phyloP scores from a whole-genome alignment of 2,329 filamentous ascomycete species.

The Catunica adiposa region DNA sequence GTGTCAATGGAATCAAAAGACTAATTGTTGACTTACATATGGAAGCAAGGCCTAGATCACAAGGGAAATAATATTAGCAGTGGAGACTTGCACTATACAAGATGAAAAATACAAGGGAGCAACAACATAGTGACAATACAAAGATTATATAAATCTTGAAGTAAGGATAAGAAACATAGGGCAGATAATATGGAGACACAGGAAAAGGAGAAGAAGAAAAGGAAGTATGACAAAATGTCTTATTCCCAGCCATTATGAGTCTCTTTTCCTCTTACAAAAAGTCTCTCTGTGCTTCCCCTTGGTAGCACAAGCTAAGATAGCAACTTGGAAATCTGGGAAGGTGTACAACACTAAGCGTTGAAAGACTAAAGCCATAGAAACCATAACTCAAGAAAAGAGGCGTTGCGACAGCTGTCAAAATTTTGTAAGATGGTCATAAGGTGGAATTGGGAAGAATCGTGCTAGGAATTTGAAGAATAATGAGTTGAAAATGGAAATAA shows the following conservation, averaged over 20 bases:
- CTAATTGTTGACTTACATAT: conserved; percentile 22
- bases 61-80: conserved; percentile 2
- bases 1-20: neutral
- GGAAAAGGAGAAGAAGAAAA: neutral
- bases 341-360: neutral
- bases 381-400: neutral
- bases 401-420: too few species aligned
- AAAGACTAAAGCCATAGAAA: neutral
- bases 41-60: conserved; percentile 30
- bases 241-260: neutral
- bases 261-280: neutral
- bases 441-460: too few species aligned
- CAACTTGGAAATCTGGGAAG: neutral
- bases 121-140: too few species aligned
- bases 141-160: too few species aligned
- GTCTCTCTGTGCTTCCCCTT: neutral
- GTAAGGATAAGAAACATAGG: too few species aligned
- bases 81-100: neutral
- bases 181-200: too few species aligned
- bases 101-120: too few species aligned
- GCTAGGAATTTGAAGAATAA: too few species aligned
- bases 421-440: too few species aligned
- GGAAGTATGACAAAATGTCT: neutral
- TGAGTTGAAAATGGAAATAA: neutral
- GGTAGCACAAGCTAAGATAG: neutral